Base-by-base conservation (phyloP, 192 early-diverging fungal genomes). In the Dispira parvispora region DNA sequence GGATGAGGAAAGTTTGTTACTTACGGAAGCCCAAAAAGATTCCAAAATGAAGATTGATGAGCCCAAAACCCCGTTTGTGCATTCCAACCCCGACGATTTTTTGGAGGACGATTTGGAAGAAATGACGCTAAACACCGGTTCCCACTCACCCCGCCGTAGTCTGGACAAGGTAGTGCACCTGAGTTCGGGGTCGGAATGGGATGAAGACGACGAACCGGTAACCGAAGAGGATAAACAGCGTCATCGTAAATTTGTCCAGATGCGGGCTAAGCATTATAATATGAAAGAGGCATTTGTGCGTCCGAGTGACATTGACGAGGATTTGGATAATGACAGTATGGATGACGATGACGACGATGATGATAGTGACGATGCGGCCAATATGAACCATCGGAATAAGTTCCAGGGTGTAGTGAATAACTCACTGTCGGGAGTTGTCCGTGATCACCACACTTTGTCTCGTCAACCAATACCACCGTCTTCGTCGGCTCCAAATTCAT, bases 1-100 rank as follows among this genome's bases (percentile, higher is more conserved):
- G 91, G 91, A 96, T 69, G 93, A 98, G 75, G 91, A 92, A 66
- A 95, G 90, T 71, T 63, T 98, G 45, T 75, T 80, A 65, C 71
- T 90, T 6, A 94, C 91, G 0, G 95, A 98, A 69, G 82, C 87
- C 6, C 83, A 91, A 67, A 92, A 92, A 72, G 83, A 84, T 60
- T 75, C 86, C 20, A 94, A 86, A 42, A 99, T 99, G 96, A 96
- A 97, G 74, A 90, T 97, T 8, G 81, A 84, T 43, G 94, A 99
- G 68, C 94, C 93, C 25, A 91, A 89, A 73, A 99, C 96, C 0
- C 96, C 96, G 0, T 99, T 76, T 62, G 88, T 99, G 61, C 84
- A 82, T 61, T 97, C 96, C 71, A 81, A 97, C 68, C 72, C 76
- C 1, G 84, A 83, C 23, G 90, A 95, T 63, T 82, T 85, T 57